Percentiles rank a stretch among this genome's conserved stretches.
Evolutionary conservation across 768 basidiomycete species (phyloP).

Genomic region (Kwoniella sp.): DNA sequence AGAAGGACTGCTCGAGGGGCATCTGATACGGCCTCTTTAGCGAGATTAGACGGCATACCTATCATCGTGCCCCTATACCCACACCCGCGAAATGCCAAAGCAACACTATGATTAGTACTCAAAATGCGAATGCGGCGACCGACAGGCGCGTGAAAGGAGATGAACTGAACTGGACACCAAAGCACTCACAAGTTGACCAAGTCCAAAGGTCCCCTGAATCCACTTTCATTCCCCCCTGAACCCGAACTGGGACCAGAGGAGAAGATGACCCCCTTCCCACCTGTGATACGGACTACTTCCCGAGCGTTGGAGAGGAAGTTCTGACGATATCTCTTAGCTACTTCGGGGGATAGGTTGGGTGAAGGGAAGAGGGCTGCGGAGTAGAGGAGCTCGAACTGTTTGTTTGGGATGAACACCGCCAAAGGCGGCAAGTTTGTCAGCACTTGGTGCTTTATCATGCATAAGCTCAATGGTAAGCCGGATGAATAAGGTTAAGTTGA

Average conservation of each 20-base stretch:
- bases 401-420: slow-evolving; percentile 1
- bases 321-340: slow-evolving; percentile 40
- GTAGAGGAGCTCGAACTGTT: slow-evolving; percentile 54
- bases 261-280: slow-evolving; percentile 52
- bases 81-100: too few relatives aligned
- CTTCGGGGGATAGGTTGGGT: slow-evolving; percentile 25
- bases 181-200: slow-evolving; percentile 51
- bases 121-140: too few relatives aligned
- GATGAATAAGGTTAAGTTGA: too few relatives aligned
- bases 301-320: slow-evolving; percentile 54
- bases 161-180: too few relatives aligned
- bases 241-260: slow-evolving; percentile 46
- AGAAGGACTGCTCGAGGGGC: slow-evolving; percentile 46
- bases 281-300: slow-evolving; percentile 52
- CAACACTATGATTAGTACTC: too few relatives aligned
- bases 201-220: slow-evolving; percentile 50
- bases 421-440: not conserved
- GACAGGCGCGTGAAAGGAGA: not conserved
- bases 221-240: slow-evolving; percentile 29
- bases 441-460: too few relatives aligned
- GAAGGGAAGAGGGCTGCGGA: slow-evolving; percentile 45
- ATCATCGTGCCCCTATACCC: slow-evolving; percentile 50
- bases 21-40: slow-evolving; percentile 45
- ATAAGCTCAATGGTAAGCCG: too few relatives aligned
- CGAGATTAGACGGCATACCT: slow-evolving; percentile 55